Percentiles rank a stretch among this genome's conserved stretches.
Evolutionary conservation across 345 rosid genomes (phyloP).

Genomic region (Boechera stricta): DNA sequence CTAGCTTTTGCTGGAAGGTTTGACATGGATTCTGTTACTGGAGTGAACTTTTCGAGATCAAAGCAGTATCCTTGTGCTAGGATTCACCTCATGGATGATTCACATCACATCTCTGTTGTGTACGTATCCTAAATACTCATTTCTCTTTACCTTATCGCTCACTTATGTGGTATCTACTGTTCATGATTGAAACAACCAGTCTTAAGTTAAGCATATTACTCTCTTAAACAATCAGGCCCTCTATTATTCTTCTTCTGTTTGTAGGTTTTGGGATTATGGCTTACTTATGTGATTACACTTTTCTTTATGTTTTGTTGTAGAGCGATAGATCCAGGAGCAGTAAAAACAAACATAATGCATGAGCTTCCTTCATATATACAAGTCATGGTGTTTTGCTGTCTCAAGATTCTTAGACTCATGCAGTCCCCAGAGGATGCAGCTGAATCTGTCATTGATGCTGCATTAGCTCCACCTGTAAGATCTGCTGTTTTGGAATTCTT

Average conservation of each 20-base stretch:
- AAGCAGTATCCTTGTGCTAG: constrained; percentile 65
- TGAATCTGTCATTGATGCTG: constrained; percentile 74
- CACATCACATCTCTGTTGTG: constrained; percentile 68
- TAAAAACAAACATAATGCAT: constrained; percentile 83
- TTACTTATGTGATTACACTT: background rate
- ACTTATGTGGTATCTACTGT: background rate
- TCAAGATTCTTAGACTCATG: constrained; percentile 64
- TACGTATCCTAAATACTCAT: constrained; percentile 48
- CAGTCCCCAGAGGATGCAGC: constrained; percentile 66
- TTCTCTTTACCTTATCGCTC: background rate
- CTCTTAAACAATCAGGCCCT: background rate
- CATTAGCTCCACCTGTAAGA: constrained; percentile 85
- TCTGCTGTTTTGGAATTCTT: background rate
- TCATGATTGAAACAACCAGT: background rate
- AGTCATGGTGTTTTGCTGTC: constrained; percentile 48
- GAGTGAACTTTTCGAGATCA: constrained; percentile 55
- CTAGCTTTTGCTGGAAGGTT: constrained; percentile 56
- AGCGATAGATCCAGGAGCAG: constrained; percentile 90
- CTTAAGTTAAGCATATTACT: background rate
- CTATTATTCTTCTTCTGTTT: background rate
- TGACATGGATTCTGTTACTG: constrained; percentile 64
- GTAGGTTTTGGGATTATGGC: background rate
- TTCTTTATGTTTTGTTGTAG: constrained; percentile 41
- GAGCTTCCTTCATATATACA: constrained; percentile 75
- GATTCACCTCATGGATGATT: constrained; percentile 52